Evolutionary conservation across 805 yeast genomes (phyloP), one percentile per base, ranked within the genome.

Genomic region (Candida krabiensis): DNA sequence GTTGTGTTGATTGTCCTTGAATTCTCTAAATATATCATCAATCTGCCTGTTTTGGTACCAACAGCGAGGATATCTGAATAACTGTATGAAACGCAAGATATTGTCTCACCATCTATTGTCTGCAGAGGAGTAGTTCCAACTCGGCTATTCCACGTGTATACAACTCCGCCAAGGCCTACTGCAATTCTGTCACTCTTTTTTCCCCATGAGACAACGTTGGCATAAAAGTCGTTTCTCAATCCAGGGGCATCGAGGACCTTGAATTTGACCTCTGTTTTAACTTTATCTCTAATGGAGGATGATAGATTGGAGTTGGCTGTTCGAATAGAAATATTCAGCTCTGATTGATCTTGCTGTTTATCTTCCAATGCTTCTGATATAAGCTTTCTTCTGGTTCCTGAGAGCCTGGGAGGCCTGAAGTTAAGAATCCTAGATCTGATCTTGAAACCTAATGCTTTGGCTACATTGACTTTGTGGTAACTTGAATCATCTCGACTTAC

Each of bases 181-280:
- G 82, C 81, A 0, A 86, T 63, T 17, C 64, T 66, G 28, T 69
- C 69, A 1, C 77, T 61, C 12, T 49, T 49, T 6, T 54, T 55
- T 0, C 89, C 78, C 95, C 95, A 87, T 4, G 87, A 74, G 0
- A 87, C 73, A 38, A 85, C 64, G 53, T 85, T 85, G 1, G 86
- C 73, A 59, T 87, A 88, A 53, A 80, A 87, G 56, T 88, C 95
- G 57, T 86, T 82, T 43, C 83, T 64, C 37, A 87, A 58, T 2
- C 79, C 78, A 0, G 89, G 89, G 0, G 93, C 90, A 53, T 77
- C 83, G 14, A 81, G 58, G 0, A 79, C 78, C 43, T 74, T 67
- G 45, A 60, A 75, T 0, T 82, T 76, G 14, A 62, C 60, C 17
- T 64, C 69, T 2, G 71, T 55, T 36, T 59, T 61, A 6, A 64